Evolutionary conservation across 2,329 filamentous ascomycete genomes (phyloP).

Genomic region (Paramyrothecium sp.): DNA sequence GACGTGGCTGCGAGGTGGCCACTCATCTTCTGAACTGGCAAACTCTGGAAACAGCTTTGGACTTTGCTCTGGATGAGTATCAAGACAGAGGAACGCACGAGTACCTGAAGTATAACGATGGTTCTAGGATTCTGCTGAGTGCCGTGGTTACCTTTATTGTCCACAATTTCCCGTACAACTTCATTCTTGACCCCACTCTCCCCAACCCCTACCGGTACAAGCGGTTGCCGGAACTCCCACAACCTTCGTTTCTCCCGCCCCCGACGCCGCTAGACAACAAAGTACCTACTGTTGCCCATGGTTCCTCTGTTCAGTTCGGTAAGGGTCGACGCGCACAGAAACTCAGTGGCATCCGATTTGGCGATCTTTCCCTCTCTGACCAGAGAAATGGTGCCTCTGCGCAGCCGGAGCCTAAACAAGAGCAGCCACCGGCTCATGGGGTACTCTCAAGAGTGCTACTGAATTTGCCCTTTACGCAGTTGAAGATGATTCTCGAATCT

Average conservation of each 20-base stretch:
- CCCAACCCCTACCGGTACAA: conserved; percentile 32
- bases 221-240: conserved; percentile 33
- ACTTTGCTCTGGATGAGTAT: conserved; percentile 50
- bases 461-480: conserved; percentile 65
- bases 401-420: conserved; percentile 20
- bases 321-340: conserved; percentile 45
- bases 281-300: conserved; percentile 29
- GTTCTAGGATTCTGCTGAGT: conserved; percentile 52
- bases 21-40: conserved; percentile 59
- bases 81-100: conserved; percentile 36
- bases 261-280: conserved; percentile 9
- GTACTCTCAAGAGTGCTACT: conserved; percentile 66
- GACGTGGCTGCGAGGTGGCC: conserved; percentile 60
- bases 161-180: conserved; percentile 57
- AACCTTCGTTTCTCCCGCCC: conserved; percentile 11
- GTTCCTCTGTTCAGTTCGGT: conserved; percentile 32
- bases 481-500: conserved; percentile 66
- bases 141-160: conserved; percentile 58
- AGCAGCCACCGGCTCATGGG: conserved; percentile 35
- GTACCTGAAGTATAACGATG: conserved; percentile 50
- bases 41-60: conserved; percentile 58
- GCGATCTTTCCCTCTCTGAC: conserved; percentile 53
- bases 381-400: conserved; percentile 13
- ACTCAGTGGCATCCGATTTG: conserved; percentile 67
- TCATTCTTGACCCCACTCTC: conserved; percentile 53